Evolutionary conservation across 768 basidiomycete species (phyloP).

Genomic region (Podaxis rugospora): DNA sequence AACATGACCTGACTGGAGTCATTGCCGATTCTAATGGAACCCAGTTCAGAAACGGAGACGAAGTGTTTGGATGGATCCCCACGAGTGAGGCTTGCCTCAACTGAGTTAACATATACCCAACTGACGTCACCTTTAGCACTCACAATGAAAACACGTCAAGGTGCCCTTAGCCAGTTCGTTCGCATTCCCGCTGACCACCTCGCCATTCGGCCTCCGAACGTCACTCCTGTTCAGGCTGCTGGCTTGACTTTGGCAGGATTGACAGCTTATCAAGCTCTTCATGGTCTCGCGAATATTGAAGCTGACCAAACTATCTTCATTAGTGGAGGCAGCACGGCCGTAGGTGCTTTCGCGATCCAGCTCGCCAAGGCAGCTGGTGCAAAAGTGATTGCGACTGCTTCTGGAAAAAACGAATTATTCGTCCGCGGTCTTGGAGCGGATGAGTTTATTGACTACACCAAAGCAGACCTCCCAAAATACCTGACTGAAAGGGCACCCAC

Average conservation of each 20-base stretch:
- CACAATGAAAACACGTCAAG: constrained; percentile 37
- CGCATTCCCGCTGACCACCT: constrained; percentile 38
- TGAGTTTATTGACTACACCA: constrained; percentile 65
- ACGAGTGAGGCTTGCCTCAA: constrained; percentile 15
- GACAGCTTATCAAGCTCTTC: constrained; percentile 57
- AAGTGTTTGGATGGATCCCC: constrained; percentile 56
- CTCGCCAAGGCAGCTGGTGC: constrained; percentile 64
- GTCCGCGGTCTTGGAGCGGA: constrained; percentile 63
- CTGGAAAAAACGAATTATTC: constrained; percentile 52
- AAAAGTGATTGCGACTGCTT: constrained; percentile 55
- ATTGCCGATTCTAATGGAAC: constrained; percentile 53
- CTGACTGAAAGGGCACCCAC: constrained; percentile 40
- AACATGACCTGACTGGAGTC: constrained; percentile 60
- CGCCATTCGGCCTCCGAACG: constrained; percentile 39
- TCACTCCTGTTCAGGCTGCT: constrained; percentile 55
- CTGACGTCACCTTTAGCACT: constrained; percentile 15
- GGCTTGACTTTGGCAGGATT: constrained; percentile 53
- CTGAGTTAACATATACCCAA: background rate
- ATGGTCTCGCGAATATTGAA: constrained; percentile 45
- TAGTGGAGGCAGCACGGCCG: constrained; percentile 66
- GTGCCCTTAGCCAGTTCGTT: constrained; percentile 56
- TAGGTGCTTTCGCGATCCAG: constrained; percentile 70
- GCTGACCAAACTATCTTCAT: constrained; percentile 58
- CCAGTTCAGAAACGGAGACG: constrained; percentile 52
- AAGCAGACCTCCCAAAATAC: constrained; percentile 41